Conservation (phyloP, 768 basidiomycete genomes). For the Lyophyllum decastes region DNA sequence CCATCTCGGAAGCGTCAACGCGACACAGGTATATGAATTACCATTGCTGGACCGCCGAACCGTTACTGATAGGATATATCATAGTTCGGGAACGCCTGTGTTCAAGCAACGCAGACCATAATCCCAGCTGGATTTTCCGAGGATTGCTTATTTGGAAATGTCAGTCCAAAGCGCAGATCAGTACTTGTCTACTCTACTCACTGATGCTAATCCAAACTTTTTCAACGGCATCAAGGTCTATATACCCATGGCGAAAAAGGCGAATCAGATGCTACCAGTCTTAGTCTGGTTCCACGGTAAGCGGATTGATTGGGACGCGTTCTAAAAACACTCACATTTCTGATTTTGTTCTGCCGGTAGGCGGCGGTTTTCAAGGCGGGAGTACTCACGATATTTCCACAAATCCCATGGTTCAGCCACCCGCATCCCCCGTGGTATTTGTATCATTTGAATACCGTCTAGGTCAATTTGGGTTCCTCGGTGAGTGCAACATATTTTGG, state of each 20-base stretch:
- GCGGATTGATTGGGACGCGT: not conserved
- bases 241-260: constrained; percentile 27
- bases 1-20: constrained; percentile 37
- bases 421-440: constrained; percentile 36
- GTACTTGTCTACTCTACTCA: not conserved
- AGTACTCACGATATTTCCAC: constrained; percentile 33
- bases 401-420: constrained; percentile 30
- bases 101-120: constrained; percentile 29
- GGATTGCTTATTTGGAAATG: constrained; percentile 47
- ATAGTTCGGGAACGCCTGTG: constrained; percentile 38
- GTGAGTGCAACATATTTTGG: constrained; percentile 17
- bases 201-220: not conserved
- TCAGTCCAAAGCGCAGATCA: constrained; percentile 19
- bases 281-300: constrained; percentile 45
- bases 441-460: constrained; percentile 44
- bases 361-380: constrained; percentile 43
- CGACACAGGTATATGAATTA: constrained; percentile 28
- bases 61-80: not conserved
- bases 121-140: constrained; percentile 34
- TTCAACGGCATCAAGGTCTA: constrained; percentile 33
- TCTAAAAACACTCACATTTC: not conserved
- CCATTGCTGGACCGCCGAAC: not conserved
- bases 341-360: constrained; percentile 18
- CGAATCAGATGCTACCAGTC: constrained; percentile 31
- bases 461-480: constrained; percentile 43